Conservation (phyloP, 352 stramenopile species). For the Labyrinthula sp. region DNA sequence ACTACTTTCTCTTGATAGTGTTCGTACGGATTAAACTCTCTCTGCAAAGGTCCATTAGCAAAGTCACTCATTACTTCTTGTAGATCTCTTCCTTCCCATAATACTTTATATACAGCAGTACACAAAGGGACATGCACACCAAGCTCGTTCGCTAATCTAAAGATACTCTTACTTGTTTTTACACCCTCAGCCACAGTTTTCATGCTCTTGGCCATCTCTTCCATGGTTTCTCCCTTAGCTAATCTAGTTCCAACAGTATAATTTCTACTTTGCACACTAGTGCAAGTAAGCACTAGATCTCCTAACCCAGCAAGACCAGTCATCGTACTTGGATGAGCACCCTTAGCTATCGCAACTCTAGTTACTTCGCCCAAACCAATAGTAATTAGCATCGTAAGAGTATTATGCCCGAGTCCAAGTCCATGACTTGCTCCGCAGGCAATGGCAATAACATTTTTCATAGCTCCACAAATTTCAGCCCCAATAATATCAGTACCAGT, state of each 20-base stretch:
- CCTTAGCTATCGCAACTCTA: slow-evolving; percentile 75
- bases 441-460: slow-evolving; percentile 93
- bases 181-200: slow-evolving; percentile 58
- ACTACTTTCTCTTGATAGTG: no score
- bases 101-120: no score
- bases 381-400: slow-evolving; percentile 74
- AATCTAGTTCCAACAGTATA: slow-evolving; percentile 74
- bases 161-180: slow-evolving; percentile 70
- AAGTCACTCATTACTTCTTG: no score
- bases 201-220: slow-evolving; percentile 69
- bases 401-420: slow-evolving; percentile 80
- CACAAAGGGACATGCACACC: slow-evolving; percentile 65
- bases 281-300: slow-evolving; percentile 85
- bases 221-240: slow-evolving; percentile 64
- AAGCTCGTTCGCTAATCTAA: slow-evolving; percentile 64
- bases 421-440: slow-evolving; percentile 88
- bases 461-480: slow-evolving; percentile 77
- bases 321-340: slow-evolving; percentile 73
- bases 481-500: slow-evolving; percentile 69
- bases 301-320: slow-evolving; percentile 59
- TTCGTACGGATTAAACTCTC: no score
- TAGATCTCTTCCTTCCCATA: no score
- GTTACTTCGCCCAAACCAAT: slow-evolving; percentile 81
- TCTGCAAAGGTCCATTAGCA: no score
- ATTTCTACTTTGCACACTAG: slow-evolving; percentile 80